Conservation (phyloP, 1,139 yeast genomes). For the Hanseniaspora uvarum region DNA sequence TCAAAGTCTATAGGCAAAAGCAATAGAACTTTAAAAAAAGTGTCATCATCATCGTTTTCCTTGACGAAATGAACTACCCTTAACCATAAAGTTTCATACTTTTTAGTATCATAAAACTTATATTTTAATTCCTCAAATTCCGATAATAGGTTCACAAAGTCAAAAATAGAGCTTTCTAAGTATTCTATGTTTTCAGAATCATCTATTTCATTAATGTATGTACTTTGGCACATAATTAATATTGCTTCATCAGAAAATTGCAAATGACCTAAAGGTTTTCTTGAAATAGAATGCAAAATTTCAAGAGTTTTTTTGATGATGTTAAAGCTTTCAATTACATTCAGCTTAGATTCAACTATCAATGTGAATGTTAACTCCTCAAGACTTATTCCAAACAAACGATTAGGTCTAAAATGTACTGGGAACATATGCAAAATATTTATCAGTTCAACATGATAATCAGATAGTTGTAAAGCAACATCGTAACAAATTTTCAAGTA, state of each 20-base stretch:
- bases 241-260: slow-evolving; percentile 4
- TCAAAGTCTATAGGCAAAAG: neutral
- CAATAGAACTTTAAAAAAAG: neutral
- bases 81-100: slow-evolving; percentile 10
- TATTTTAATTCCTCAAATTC: slow-evolving; percentile 9
- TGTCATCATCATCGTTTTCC: neutral
- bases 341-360: neutral
- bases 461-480: slow-evolving; percentile 2
- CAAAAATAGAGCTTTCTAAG: slow-evolving; percentile 10
- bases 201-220: slow-evolving; percentile 1
- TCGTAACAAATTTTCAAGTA: slow-evolving; percentile 2
- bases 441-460: neutral
- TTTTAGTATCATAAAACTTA: neutral
- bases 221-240: slow-evolving; percentile 6
- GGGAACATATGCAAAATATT: slow-evolving; percentile 6
- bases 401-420: slow-evolving; percentile 8
- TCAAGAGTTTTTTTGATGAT: slow-evolving; percentile 1
- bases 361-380: neutral
- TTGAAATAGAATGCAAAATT: neutral
- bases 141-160: slow-evolving; percentile 7
- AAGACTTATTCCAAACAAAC: neutral
- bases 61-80: slow-evolving; percentile 9
- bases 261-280: neutral
- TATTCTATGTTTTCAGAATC: slow-evolving; percentile 2
- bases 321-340: slow-evolving; percentile 10